These are phyloP conservation scores for Phialophora tarda DNA, from an alignment of 2,329 filamentous ascomycete genomes.

Conservation along the genomic window DNA sequence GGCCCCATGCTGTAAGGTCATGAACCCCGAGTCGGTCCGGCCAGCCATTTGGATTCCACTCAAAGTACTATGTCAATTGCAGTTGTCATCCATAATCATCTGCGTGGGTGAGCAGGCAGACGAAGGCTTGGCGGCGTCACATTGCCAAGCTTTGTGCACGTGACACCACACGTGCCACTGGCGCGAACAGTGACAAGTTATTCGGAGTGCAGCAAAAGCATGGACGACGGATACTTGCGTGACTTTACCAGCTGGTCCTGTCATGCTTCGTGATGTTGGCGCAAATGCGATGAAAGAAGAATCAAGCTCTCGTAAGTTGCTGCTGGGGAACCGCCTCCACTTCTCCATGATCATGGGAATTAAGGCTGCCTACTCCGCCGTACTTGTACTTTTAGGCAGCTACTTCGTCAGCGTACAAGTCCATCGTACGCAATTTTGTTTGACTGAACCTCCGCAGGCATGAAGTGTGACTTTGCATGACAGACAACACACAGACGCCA, in stretches of 20 bases:
- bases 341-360: neutral
- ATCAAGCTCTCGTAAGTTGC: no score
- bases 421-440: neutral
- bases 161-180: no score
- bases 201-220: conserved; percentile 72
- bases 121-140: no score
- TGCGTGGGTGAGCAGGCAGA: no score
- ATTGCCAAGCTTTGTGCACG: no score
- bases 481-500: neutral
- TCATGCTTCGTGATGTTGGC: no score
- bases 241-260: no score
- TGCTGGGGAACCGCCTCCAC: no score
- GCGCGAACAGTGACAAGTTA: conserved; percentile 35
- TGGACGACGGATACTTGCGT: conserved; percentile 48
- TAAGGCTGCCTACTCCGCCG: neutral
- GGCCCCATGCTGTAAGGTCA: conserved; percentile 76
- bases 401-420: neutral
- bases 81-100: no score
- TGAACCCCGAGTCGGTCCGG: conserved; percentile 62
- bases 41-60: conserved; percentile 59
- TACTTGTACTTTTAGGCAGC: neutral
- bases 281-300: no score
- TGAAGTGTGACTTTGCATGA: neutral
- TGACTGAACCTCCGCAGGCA: neutral
- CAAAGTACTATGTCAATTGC: conserved; percentile 54